Conservation (phyloP, 371 early-diverging fungal species). For the Actinomucor elegans region DNA sequence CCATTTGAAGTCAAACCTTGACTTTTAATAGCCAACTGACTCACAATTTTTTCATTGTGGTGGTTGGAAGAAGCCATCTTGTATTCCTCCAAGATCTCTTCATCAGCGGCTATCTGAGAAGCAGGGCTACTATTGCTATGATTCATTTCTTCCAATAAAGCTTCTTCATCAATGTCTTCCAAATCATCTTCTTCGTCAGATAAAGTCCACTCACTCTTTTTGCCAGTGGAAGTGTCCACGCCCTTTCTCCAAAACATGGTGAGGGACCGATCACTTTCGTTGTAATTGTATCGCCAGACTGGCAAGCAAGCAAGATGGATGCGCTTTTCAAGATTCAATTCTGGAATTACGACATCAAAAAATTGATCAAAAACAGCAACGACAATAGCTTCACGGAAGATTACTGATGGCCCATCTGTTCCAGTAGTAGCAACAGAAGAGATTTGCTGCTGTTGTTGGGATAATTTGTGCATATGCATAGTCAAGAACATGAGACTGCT, state of each 20-base stretch:
- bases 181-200: conserved; percentile 33
- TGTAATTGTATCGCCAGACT: conserved; percentile 38
- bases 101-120: background rate
- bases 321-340: conserved; percentile 61
- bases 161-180: conserved; percentile 12
- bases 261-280: conserved; percentile 31
- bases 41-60: conserved; percentile 8
- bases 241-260: conserved; percentile 58
- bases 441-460: conserved; percentile 13
- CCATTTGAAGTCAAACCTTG: background rate
- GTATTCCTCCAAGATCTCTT: conserved; percentile 8
- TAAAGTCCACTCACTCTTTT: conserved; percentile 24
- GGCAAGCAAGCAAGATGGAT: conserved; percentile 44
- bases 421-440: conserved; percentile 13
- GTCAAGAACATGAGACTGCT: conserved; percentile 64
- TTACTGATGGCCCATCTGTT: conserved; percentile 19
- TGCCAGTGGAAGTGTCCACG: conserved; percentile 38
- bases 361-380: conserved; percentile 43
- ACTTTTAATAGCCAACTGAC: conserved; percentile 2
- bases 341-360: conserved; percentile 62
- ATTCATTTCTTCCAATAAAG: conserved; percentile 23
- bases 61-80: conserved; percentile 4
- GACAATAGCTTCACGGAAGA: conserved; percentile 38
- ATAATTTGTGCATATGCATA: conserved; percentile 26
- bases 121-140: background rate